Evolutionary conservation across 2,329 filamentous ascomycete species (phyloP), one percentile per base, ranked within the genome.

Genomic region (Sporothrix curviconia): DNA sequence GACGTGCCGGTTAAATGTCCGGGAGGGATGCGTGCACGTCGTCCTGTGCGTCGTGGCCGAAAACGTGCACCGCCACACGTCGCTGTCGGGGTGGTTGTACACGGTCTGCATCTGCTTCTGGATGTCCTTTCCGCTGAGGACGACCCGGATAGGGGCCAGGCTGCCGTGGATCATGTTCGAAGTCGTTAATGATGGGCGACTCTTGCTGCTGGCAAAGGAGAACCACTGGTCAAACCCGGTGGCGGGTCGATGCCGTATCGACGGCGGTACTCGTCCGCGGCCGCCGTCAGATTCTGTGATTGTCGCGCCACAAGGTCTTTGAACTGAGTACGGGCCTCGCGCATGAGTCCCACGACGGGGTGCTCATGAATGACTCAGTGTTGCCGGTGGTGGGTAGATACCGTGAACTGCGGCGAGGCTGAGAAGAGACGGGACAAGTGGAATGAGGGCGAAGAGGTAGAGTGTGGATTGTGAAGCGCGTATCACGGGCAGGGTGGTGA

Each of bases 201-300:
- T 50, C 30, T 19, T 56, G 32, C 15, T 42, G 17, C 8, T 43
- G 37, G 63, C 55, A 19, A 65, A 58, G 1, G 61, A 28, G 4
- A 68, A 61, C 78, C 78, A 81, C 3, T 60, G 65, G 1, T 74
- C 65, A 30, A 80, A 80, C 78, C 78, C 0, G 67, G 65, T 0
- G 78, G 78, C 0, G 77, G 78, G 1, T 73, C 67, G 1, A 71
- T 63, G 0, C 59, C 60, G 56, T 80, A 79, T 19, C 76, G 69
- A 2, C 70, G 69, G 8, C 60, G 66, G 55, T 81, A 81, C 60
- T 79, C 75, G 0, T 50, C 53, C 0, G 63, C 52, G 0, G 75
- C 77, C 1, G 64, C 69, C 1, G 61, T 22, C n/a, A 68, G 70
- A 8, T 46, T 56, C n/a, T 47, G 24, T 9, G 57, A 59, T 32